phyloP scores from a whole-genome alignment of 2,329 filamentous ascomycete species.

The Diaporthe sp. region DNA sequence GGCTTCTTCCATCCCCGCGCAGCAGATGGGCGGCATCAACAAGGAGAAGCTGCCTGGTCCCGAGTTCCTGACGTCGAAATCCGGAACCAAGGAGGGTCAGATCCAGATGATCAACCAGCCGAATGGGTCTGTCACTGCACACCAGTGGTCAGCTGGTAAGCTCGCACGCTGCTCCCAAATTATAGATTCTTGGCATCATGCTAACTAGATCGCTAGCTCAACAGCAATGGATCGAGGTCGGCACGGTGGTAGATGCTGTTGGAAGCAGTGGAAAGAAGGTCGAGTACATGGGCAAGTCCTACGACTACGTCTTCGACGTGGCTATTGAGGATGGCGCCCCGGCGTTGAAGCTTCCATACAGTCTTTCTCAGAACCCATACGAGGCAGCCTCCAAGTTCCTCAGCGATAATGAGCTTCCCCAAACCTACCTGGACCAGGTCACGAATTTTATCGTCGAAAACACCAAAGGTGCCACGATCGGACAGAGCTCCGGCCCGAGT shows the following conservation, averaged over 20 bases:
- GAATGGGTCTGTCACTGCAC: constrained; percentile 85
- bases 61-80: constrained; percentile 84
- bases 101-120: constrained; percentile 90
- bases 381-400: constrained; percentile 93
- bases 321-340: constrained; percentile 96
- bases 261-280: constrained; percentile 85
- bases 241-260: constrained; percentile 92
- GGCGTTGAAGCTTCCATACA: constrained; percentile 92
- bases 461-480: constrained; percentile 87
- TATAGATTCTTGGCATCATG: background rate
- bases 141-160: constrained; percentile 81
- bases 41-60: constrained; percentile 92
- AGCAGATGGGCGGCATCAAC: constrained; percentile 86
- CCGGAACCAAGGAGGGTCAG: constrained; percentile 95
- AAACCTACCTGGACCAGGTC: constrained; percentile 90
- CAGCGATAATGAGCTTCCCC: constrained; percentile 86
- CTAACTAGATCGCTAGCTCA: constrained; percentile 57
- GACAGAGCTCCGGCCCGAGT: constrained; percentile 65
- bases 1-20: constrained; percentile 86
- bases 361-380: constrained; percentile 92
- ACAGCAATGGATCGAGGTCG: constrained; percentile 86
- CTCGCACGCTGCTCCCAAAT: background rate
- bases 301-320: constrained; percentile 97
- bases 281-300: constrained; percentile 85
- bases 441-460: constrained; percentile 93